Evolutionary conservation across 1,284 basidiomycete genomes (phyloP), one percentile per base, ranked within the genome.

Genomic region (Apiotrichum gamsii): DNA sequence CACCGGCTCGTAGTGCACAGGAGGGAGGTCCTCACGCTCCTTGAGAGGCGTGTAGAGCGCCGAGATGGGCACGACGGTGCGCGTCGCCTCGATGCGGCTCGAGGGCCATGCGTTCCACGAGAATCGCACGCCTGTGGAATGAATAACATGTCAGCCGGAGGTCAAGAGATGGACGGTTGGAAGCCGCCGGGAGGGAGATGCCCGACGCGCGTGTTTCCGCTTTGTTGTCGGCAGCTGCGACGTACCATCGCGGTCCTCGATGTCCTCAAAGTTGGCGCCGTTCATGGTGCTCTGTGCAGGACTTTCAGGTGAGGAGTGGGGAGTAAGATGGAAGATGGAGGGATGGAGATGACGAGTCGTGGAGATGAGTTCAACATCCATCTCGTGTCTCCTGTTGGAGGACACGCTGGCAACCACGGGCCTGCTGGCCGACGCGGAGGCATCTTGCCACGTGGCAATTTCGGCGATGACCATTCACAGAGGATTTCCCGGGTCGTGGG

Each of bases 31-130:
- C 59, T 93, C 90, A 48, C 94, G 80, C 60, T 88, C 81, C 76
- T 97, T 98, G 61, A 98, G 77, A 15, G 95, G 94, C 0, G 90
- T 93, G 76, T 99, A 98, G n/a, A 99, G 80, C 14, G 94, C 90
- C 24, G 91, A 85, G 66, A 98, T 96, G 59, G 94, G 94, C 8
- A 98, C 94, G 39, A 99, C 95, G 11, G 91, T 98, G 60, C 95
- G 80, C 35, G 93, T 97, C 9, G 93, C 90, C 75, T 99, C 95
- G 75, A 97, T 90, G 61, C 93, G 83, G 56, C 90, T 91, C 33
- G 91, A 93, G 1, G 94, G 91, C 90, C 93, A 98, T 49, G 93
- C 90, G 73, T 98, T 98, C 94, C 94, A 97, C 49, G 90, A 94
- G 62, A 93, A 78, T 51, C 90, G 81, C 39, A 93, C 83, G 63